A percentile compares a stretch with the other conserved stretches of the same genome.
phyloP scores from a whole-genome alignment of 1,284 basidiomycete genomes.

The Lentinula novae-zelandiae region DNA sequence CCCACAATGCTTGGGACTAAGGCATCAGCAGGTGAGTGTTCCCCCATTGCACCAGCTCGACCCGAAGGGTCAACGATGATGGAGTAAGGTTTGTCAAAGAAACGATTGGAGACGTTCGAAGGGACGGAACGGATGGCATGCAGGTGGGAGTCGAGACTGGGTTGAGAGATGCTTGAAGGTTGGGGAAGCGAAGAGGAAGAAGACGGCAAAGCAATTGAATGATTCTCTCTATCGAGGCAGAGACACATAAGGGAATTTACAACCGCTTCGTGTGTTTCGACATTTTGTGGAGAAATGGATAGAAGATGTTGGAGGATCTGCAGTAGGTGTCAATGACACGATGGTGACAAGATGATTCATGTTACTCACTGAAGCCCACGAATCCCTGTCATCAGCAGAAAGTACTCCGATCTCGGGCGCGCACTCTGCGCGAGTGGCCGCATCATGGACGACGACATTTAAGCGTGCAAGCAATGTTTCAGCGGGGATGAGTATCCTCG shows the following conservation, averaged over 20 bases:
- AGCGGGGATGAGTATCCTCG: constrained; percentile 27
- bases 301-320: constrained; percentile 76
- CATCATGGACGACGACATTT: constrained; percentile 69
- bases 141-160: constrained; percentile 71
- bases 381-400: constrained; percentile 79
- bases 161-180: constrained; percentile 22
- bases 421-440: constrained; percentile 19
- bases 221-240: constrained; percentile 58
- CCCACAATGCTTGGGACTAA: constrained; percentile 89
- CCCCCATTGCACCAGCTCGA: constrained; percentile 85
- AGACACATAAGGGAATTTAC: constrained; percentile 78
- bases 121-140: constrained; percentile 69
- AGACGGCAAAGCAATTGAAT: constrained; percentile 32
- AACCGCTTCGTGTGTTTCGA: constrained; percentile 55
- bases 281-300: constrained; percentile 65
- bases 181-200: constrained; percentile 16
- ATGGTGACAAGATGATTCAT: neutral
- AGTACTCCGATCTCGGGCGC: constrained; percentile 58
- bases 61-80: constrained; percentile 85
- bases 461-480: constrained; percentile 69
- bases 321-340: constrained; percentile 14
- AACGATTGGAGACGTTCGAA: constrained; percentile 76
- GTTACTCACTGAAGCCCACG: constrained; percentile 72
- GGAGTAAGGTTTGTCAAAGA: constrained; percentile 89
- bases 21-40: constrained; percentile 92